Percentiles rank a stretch among this genome's conserved stretches.
These are phyloP conservation scores for Globisporangium solare DNA, from an alignment of 352 stramenopile genomes.

Conservation along the genomic window DNA sequence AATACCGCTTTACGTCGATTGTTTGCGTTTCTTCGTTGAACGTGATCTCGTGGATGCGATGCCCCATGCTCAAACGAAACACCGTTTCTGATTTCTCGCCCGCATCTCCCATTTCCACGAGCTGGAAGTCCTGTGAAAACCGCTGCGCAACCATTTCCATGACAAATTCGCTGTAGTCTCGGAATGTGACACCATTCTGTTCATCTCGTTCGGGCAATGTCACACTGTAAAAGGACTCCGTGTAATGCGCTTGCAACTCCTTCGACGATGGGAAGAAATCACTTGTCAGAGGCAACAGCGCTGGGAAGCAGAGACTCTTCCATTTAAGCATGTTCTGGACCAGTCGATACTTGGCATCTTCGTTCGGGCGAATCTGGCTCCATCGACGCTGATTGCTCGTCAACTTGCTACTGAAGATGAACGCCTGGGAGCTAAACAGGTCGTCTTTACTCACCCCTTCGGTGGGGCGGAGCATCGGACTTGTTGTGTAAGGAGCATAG, in stretches of 20 bases:
- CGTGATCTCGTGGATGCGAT: constrained; percentile 84
- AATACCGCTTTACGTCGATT: constrained; percentile 83
- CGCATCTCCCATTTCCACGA: constrained; percentile 59
- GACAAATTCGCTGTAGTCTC: constrained; percentile 73
- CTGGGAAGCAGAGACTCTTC: constrained; percentile 95
- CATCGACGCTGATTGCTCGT: constrained; percentile 94
- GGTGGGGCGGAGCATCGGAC: constrained; percentile 44
- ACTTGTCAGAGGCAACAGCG: constrained; percentile 90
- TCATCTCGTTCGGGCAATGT: constrained; percentile 72
- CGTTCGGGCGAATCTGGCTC: constrained; percentile 89
- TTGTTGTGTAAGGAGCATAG: constrained; percentile 45
- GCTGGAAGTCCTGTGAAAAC: constrained; percentile 83
- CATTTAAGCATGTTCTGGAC: constrained; percentile 93
- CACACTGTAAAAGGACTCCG: constrained; percentile 82
- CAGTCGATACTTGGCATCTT: constrained; percentile 51
- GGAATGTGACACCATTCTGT: constrained; percentile 55
- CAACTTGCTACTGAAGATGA: constrained; percentile 75
- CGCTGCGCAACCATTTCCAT: constrained; percentile 85
- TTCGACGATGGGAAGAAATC: constrained; percentile 83
- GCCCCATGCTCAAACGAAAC: constrained; percentile 81
- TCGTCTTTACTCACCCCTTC: constrained; percentile 53
- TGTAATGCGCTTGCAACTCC: constrained; percentile 80
- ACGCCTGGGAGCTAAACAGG: constrained; percentile 71
- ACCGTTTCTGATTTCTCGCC: constrained; percentile 30
- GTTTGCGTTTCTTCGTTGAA: constrained; percentile 85